Percentiles rank a stretch among this genome's conserved stretches.
Evolutionary conservation across 495 filamentous ascomycete genomes (phyloP).

Genomic region (Aspergillus coremiiformis): DNA sequence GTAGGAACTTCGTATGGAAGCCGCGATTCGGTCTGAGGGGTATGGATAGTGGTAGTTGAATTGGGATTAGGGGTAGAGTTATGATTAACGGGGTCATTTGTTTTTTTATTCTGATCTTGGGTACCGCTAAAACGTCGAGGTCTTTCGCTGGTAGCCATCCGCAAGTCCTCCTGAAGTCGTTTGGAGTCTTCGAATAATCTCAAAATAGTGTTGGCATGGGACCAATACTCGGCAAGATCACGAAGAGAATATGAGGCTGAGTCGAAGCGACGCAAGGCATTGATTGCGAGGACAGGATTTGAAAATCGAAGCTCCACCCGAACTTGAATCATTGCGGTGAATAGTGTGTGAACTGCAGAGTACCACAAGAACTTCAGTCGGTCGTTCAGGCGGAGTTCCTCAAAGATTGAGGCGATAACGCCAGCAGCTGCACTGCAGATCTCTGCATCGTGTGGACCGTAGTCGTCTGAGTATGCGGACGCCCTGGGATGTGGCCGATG

Average conservation of each 20-base stretch:
- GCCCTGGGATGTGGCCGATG: conserved; percentile 42
- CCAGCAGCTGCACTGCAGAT: conserved; percentile 42
- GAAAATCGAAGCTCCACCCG: conserved; percentile 43
- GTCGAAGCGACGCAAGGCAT: conserved; percentile 42
- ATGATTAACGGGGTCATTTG: not conserved
- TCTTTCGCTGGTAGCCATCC: conserved; percentile 31
- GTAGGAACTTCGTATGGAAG: conserved; percentile 33
- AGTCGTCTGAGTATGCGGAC: conserved; percentile 40
- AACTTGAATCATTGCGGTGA: conserved; percentile 46
- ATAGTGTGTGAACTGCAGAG: conserved; percentile 39
- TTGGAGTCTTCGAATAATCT: conserved; percentile 42
- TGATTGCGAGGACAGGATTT: conserved; percentile 44
- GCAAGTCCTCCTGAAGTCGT: conserved; percentile 39
- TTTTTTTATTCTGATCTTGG: conserved; percentile 8
- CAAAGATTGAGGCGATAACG: conserved; percentile 44
- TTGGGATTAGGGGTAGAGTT: not conserved
- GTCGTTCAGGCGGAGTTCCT: conserved; percentile 42
- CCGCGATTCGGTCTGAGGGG: conserved; percentile 17
- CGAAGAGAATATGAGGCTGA: conserved; percentile 40
- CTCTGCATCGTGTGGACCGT: conserved; percentile 38
- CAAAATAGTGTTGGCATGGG: conserved; percentile 39
- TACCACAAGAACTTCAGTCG: conserved; percentile 43
- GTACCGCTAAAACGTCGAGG: conserved; percentile 27
- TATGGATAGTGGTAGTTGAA: conserved; percentile 7
- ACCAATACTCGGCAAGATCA: conserved; percentile 39